Evolutionary conservation across 345 rosid species (phyloP).

Genomic region (Acer campestre): DNA sequence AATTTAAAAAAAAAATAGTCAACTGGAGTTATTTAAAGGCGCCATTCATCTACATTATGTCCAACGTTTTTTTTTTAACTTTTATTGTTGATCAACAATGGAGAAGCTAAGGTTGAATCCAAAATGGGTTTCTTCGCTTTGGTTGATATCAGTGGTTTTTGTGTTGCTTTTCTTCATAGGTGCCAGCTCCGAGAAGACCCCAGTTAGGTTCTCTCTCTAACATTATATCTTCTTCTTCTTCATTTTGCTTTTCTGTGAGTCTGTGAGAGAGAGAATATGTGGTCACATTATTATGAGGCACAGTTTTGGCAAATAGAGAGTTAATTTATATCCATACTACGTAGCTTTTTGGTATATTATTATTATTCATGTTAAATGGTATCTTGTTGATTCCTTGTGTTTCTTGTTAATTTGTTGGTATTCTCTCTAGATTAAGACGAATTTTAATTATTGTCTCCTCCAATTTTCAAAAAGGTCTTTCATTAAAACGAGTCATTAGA

Average conservation of each 20-base stretch:
- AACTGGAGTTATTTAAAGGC: too few species aligned
- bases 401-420: neutral
- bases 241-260: neutral
- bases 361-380: neutral
- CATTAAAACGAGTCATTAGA: too few species aligned
- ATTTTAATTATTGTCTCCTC: neutral
- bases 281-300: neutral
- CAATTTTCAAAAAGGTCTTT: neutral
- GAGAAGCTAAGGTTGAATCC: conserved; percentile 13
- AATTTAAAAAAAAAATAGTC: too few species aligned
- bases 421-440: neutral
- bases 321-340: neutral
- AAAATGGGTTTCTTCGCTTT: neutral
- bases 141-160: neutral
- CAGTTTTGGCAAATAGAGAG: neutral
- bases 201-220: conserved; percentile 33
- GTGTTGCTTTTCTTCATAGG: conserved; percentile 9
- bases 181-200: conserved; percentile 22
- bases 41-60: too few species aligned
- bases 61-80: neutral
- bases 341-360: neutral
- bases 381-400: neutral
- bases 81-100: conserved; percentile 8
- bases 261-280: conserved; percentile 2
- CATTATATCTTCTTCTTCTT: neutral